Evolutionary conservation across 192 early-diverging fungal species (phyloP), one percentile per base, ranked within the genome.

Genomic region (Pilaira anomala): DNA sequence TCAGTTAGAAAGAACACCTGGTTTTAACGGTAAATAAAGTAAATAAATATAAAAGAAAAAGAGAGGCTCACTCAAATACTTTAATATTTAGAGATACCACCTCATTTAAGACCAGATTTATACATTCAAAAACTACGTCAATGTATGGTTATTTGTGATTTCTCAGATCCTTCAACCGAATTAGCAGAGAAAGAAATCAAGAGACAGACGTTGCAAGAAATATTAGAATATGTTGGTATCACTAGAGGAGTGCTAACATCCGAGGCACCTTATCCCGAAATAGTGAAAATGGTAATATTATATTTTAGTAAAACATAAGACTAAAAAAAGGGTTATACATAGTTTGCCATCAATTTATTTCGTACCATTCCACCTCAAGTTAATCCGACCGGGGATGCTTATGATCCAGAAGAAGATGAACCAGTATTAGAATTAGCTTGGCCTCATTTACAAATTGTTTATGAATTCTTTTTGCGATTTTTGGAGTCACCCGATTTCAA

Each of bases 321-420:
- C 33, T 36, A 36, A 36, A 36, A 36, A 36, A 36, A 36, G 33
- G 11, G 33, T 40, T 25, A 52, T 61, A 5, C 22, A 13, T 56
- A 94, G 92, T 92, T 94, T 85, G 83, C 92, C 25, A 83, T 85
- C 14, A 99, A 99, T 77, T 81, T 99, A 16, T 98, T 99, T 77
- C 85, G 97, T 42, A 93, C 95, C 3, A 92, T 98, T 28, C 96
- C 97, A 9, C 97, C 97, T 1, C 94, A 93, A 78, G 88, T 96
- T 45, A 99, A 97, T 69, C 94, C 95, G 14, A 86, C 83, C 29
- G 97, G 93, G 41, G 97, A 97, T 62, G 94, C 91, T 16, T 97
- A 93, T 63, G 97, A 99, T 74, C 95, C 96, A 8, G 97, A 99
- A 68, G 97, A 99, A 70, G 97, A 99, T 75, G 97, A 99, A 71